Percentiles rank a stretch among this genome's conserved stretches.
These are phyloP conservation scores for Sextonia rubra DNA, from an alignment of 164 flowering plant genomes.

Conservation along the genomic window DNA sequence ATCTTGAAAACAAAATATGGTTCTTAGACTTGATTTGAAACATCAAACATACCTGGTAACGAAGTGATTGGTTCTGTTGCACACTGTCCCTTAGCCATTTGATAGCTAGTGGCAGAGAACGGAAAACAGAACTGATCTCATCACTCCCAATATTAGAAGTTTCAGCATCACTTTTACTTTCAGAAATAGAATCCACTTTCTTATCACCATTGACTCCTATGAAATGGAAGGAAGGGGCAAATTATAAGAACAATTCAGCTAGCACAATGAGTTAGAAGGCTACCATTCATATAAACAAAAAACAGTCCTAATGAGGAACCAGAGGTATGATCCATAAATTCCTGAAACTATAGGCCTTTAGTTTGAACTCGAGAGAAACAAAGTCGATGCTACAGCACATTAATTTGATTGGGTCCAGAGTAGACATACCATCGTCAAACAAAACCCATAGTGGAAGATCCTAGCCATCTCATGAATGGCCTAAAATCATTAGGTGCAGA, in stretches of 20 bases:
- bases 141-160: slow-evolving; percentile 22
- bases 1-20: neutral
- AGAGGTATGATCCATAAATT: neutral
- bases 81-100: slow-evolving; percentile 78
- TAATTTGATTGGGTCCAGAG: neutral
- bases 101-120: slow-evolving; percentile 73
- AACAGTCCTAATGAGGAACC: neutral
- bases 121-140: slow-evolving; percentile 57
- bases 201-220: slow-evolving; percentile 33
- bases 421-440: neutral
- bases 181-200: slow-evolving; percentile 22
- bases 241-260: neutral
- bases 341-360: neutral
- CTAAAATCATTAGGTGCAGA: neutral
- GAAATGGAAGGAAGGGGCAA: neutral
- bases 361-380: neutral
- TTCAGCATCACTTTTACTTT: slow-evolving; percentile 31
- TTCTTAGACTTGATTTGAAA: neutral
- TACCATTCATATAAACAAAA: neutral
- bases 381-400: neutral
- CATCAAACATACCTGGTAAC: slow-evolving; percentile 58
- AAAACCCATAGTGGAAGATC: neutral
- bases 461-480: too few relatives aligned
- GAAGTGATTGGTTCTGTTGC: slow-evolving; percentile 51
- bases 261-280: too few relatives aligned